Evolutionary conservation across 768 basidiomycete species (phyloP), one percentile per base, ranked within the genome.

Genomic region (Tulasnella calospora): DNA sequence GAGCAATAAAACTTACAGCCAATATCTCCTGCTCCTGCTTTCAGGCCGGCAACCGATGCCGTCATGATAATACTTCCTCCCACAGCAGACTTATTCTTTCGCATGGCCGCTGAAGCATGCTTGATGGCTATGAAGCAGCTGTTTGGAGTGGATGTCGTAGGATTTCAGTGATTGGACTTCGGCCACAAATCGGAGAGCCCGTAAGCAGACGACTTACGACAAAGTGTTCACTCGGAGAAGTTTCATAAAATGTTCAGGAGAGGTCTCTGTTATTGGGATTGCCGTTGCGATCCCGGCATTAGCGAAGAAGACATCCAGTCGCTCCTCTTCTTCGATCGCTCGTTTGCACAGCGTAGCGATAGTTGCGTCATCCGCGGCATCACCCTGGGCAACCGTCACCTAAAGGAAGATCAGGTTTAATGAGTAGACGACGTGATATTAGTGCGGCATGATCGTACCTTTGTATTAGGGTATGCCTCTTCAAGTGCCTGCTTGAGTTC

Each of bases 111-210:
- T 0, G 95, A 94, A 5, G 89, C 96, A 83, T 95, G 85, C 82
- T 97, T 97, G 79, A 96, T 86, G 10, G 95, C 96, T 21, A 98
- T 86, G 86, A 96, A 98, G 81, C 92, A 93, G 13, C 96, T 97
- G 77, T 13, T 23, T 41, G 1, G 23, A 7, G 23, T n/a, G 35
- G 21, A 79, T 15, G 12, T n/a, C 10, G n/a, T 51, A n/a, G 23
- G 51, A n/a, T 8, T 8, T n/a, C 21, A 51, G 44, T 70, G 17
- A 27, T 75, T 21, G 44, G 79, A 35, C 13, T 33, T 36, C 70
- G 23, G 51, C 46, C 46, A 4, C 21, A 21, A 47, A 77, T 76
- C 44, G n/a, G 41, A 67, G 36, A 38, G 46, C 33, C 36, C 17
- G 15, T 38, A 38, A 77, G 40, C 41, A 83, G 40, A 40, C 13